Percentiles rank a stretch among this genome's conserved stretches.
phyloP scores from a whole-genome alignment of 106 monocot genomes.

The Allium sativum region DNA sequence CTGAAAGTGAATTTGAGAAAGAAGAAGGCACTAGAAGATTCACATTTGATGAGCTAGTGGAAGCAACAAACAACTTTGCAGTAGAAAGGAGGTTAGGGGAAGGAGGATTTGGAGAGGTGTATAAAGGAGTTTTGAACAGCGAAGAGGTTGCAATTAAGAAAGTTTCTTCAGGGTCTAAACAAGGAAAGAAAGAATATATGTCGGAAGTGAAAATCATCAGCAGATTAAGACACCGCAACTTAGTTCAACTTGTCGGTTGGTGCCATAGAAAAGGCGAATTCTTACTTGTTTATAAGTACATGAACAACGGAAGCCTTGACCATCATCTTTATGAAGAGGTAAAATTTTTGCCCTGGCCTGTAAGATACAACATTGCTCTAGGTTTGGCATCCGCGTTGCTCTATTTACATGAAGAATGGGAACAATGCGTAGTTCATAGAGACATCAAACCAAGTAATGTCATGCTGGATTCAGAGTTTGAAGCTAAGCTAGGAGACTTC shows the following conservation, averaged over 20 bases:
- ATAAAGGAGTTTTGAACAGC: constrained; percentile 11
- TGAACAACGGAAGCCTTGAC: constrained; percentile 54
- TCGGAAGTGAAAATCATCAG: constrained; percentile 20
- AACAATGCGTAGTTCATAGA: constrained; percentile 23
- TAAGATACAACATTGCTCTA: constrained; percentile 12
- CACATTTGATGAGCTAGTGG: constrained; percentile 1
- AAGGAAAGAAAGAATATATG: constrained; percentile 13
- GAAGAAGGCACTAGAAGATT: constrained; percentile 14
- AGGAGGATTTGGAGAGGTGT: constrained; percentile 24
- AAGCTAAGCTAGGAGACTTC: constrained; percentile 24
- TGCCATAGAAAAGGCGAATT: constrained; percentile 12
- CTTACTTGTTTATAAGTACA: constrained; percentile 18
- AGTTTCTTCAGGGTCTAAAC: constrained; percentile 6
- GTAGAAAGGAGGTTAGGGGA: constrained; percentile 13
- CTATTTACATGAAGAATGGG: constrained; percentile 24
- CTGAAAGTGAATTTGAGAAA: constrained; percentile 14
- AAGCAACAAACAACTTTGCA: constrained; percentile 17
- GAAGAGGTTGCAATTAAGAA: constrained; percentile 18
- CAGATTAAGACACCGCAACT: constrained; percentile 20
- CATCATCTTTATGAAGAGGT: constrained; percentile 7
- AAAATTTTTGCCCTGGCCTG: constrained; percentile 7
- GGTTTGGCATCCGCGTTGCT: constrained; percentile 16
- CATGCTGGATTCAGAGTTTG: constrained; percentile 17
- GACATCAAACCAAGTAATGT: constrained; percentile 22
- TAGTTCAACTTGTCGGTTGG: constrained; percentile 25